These are phyloP conservation scores for Ammopiptanthus mongolicus DNA, from an alignment of 306 rosid genomes.

Conservation along the genomic window DNA sequence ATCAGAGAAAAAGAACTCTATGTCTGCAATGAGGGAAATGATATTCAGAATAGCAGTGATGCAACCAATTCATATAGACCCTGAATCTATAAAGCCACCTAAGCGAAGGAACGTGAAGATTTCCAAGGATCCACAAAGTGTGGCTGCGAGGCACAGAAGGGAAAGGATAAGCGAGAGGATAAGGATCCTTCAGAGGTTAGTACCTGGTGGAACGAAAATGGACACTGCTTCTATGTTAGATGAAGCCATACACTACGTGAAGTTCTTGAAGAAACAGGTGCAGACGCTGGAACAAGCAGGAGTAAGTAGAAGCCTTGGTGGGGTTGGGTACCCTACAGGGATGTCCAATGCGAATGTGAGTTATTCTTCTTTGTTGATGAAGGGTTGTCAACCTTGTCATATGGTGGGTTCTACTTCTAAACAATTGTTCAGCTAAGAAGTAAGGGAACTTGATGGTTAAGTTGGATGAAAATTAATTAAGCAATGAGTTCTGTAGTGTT, in stretches of 20 bases:
- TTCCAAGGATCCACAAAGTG: conserved; percentile 91
- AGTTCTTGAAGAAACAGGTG: conserved; percentile 87
- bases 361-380: conserved; percentile 41
- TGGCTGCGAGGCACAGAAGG: conserved; percentile 86
- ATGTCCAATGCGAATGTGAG: conserved; percentile 19
- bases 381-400: conserved; percentile 51
- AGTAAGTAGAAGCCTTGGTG: conserved; percentile 15
- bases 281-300: conserved; percentile 65
- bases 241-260: conserved; percentile 85
- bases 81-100: conserved; percentile 68
- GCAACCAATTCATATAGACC: conserved; percentile 87
- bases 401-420: conserved; percentile 38
- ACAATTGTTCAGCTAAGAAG: conserved; percentile 46
- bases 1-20: conserved; percentile 41
- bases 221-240: conserved; percentile 95
- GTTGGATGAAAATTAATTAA: background rate
- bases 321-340: conserved; percentile 18
- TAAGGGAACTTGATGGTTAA: too few species aligned
- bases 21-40: conserved; percentile 94
- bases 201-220: conserved; percentile 91
- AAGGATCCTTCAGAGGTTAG: conserved; percentile 78
- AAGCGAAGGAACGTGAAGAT: conserved; percentile 79
- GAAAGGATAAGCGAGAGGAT: conserved; percentile 86
- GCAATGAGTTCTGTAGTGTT: background rate
- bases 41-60: conserved; percentile 80